Evolutionary conservation across 805 yeast species (phyloP).

Genomic region (Saccharomycopsis capsularis): DNA sequence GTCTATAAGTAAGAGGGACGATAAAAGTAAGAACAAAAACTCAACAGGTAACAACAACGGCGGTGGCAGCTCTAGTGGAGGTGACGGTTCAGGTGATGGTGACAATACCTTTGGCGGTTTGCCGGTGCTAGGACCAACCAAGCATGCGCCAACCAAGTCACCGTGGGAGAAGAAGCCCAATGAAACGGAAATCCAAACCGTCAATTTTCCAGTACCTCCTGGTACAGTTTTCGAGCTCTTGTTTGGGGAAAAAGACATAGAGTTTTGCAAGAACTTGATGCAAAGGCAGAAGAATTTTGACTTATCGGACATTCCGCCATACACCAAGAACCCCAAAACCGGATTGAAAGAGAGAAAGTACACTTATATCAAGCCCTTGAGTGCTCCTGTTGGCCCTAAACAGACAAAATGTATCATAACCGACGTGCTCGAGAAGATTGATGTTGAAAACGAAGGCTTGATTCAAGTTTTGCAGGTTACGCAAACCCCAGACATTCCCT

Average conservation of each 20-base stretch:
- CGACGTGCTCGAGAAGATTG: conserved; percentile 43
- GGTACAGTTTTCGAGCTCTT: conserved; percentile 53
- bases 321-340: conserved; percentile 27
- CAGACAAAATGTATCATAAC: conserved; percentile 60
- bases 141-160: conserved; percentile 39
- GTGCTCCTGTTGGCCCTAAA: conserved; percentile 68
- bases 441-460: conserved; percentile 30
- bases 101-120: conserved; percentile 32
- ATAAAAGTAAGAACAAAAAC: conserved; percentile 3
- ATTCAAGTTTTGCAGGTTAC: conserved; percentile 51
- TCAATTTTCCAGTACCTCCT: conserved; percentile 51
- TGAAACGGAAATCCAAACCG: conserved; percentile 53
- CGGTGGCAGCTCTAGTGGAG: conserved; percentile 13
- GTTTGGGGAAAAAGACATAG: conserved; percentile 49
- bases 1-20: not conserved
- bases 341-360: conserved; percentile 39
- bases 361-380: conserved; percentile 55
- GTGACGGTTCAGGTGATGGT: conserved; percentile 8
- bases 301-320: conserved; percentile 42
- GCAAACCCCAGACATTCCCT: conserved; percentile 77
- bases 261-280: conserved; percentile 38
- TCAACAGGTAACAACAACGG: conserved; percentile 6
- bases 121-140: conserved; percentile 33
- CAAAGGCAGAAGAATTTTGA: conserved; percentile 59
- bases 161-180: conserved; percentile 38